Base-by-base conservation (phyloP, 2,329 filamentous ascomycete species). In the Sporothrix humicola region DNA sequence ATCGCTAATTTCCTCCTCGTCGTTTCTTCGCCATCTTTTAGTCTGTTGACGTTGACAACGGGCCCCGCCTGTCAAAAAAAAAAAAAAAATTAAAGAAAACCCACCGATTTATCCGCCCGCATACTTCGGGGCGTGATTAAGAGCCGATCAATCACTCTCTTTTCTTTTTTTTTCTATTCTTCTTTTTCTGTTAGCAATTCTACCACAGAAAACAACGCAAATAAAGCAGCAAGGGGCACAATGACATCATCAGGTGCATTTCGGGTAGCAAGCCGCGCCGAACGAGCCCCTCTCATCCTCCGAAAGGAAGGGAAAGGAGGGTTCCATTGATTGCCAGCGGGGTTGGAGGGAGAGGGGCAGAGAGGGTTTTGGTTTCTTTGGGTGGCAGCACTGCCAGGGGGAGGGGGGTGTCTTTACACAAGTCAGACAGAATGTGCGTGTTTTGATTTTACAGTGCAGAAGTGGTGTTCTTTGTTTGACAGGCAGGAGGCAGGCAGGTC, bases 181-280 rank as follows among this genome's bases (percentile, higher is more conserved):
- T 26, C 23, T 26, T 26, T 26, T 26, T 26, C 23, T 26, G 23
- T 26, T 26, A 26, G 23, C 23, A 26, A 26, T 26, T 26, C 23
- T 26, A 26, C 23, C 23, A 26, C 23, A 26, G 23, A 26, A 26
- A 26, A 26, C 23, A 26, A 26, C 23, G 23, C 23, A 26, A 26
- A 26, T 26, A 26, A 26, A 26, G 23, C 23, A 26, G 23, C 23
- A 26, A 26, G 23, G 23, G 26, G 26, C 15, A 7, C 31, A 13
- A 65, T 65, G 61, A 65, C 61, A 46, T 65, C 61, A 65, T 48
- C 61, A 46, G 37, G 20, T 10, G n/a, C 42, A 44, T 48, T 7
- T 65, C n/a, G 37, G 42, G 61, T 48, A 65, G 61, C 59, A 65
- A 65, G 61, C 61, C 61, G 61, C 42, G 61, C 61, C 37, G 7